These are phyloP conservation scores for Phylloporus scabripes DNA, from an alignment of 768 basidiomycete genomes.

Conservation along the genomic window DNA sequence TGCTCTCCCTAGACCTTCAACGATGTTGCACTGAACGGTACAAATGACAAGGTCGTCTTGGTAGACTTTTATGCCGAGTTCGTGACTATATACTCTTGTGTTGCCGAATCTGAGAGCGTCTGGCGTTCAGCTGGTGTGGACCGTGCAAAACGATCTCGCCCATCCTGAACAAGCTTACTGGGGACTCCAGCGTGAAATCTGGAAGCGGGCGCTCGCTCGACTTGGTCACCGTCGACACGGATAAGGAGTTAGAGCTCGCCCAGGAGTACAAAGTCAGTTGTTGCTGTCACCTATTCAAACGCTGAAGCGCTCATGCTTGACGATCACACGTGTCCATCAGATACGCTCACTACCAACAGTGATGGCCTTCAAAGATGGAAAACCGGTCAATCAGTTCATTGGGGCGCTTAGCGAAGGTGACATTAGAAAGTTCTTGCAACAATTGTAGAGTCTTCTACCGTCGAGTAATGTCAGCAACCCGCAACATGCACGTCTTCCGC, in stretches of 20 bases:
- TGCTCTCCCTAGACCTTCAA: conserved; percentile 31
- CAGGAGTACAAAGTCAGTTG: conserved; percentile 41
- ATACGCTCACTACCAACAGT: conserved; percentile 76
- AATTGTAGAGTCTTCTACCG: conserved; percentile 22
- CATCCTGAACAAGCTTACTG: conserved; percentile 54
- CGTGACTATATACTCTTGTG: conserved; percentile 22
- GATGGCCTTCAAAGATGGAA: conserved; percentile 65
- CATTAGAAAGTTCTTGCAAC: conserved; percentile 43
- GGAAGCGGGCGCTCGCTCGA: conserved; percentile 57
- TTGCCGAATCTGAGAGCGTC: conserved; percentile 1
- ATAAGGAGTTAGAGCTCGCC: conserved; percentile 49
- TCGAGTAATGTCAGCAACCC: background rate
- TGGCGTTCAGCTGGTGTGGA: conserved; percentile 59
- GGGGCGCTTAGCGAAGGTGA: conserved; percentile 48
- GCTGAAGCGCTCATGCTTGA: background rate
- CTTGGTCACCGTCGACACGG: conserved; percentile 65
- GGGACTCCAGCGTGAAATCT: conserved; percentile 38
- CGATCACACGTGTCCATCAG: conserved; percentile 32
- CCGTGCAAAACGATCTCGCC: conserved; percentile 75
- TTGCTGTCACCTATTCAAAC: background rate
- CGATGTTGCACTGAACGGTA: conserved; percentile 26
- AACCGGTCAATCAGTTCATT: conserved; percentile 53
- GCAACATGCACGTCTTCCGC: background rate
- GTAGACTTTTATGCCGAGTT: conserved; percentile 83
- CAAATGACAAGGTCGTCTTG: conserved; percentile 51